phyloP scores from a whole-genome alignment of 2,329 filamentous ascomycete species.

The Colletotrichum endophyticum region DNA sequence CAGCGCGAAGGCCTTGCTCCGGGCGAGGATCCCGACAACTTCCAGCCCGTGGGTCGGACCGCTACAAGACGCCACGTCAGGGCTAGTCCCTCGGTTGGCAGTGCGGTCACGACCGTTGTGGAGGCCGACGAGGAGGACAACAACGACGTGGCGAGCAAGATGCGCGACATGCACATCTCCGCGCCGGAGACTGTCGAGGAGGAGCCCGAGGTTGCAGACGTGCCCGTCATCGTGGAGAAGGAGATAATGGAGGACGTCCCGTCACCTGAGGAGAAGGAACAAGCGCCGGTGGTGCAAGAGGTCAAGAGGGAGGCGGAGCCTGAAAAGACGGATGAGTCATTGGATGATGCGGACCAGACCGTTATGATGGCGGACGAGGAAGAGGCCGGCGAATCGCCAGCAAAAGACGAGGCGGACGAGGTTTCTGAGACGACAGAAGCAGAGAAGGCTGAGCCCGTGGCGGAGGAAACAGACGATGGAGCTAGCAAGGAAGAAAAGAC shows the following conservation, averaged over 20 bases:
- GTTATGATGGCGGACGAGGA: neutral
- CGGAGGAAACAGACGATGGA: neutral
- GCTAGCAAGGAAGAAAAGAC: neutral
- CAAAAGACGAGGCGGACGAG: slow-evolving; percentile 5
- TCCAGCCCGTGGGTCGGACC: slow-evolving; percentile 61
- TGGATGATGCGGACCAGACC: neutral
- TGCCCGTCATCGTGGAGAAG: slow-evolving; percentile 46
- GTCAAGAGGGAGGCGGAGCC: neutral
- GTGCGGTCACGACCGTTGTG: slow-evolving; percentile 79
- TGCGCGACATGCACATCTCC: slow-evolving; percentile 53
- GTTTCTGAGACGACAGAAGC: slow-evolving; percentile 10
- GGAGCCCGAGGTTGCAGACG: slow-evolving; percentile 43
- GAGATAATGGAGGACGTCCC: slow-evolving; percentile 27
- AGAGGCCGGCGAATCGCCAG: neutral
- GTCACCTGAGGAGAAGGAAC: slow-evolving; percentile 21
- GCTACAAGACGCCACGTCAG: slow-evolving; percentile 84
- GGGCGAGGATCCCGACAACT: slow-evolving; percentile 49
- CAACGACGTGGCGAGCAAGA: slow-evolving; percentile 46
- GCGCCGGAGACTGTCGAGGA: slow-evolving; percentile 65
- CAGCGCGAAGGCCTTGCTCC: slow-evolving; percentile 31
- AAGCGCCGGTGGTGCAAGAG: slow-evolving; percentile 25
- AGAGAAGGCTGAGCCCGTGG: neutral
- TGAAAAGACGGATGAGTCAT: neutral
- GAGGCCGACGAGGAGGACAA: slow-evolving; percentile 83
- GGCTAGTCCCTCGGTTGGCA: slow-evolving; percentile 80